Base-by-base conservation (phyloP, 257 asterid genomes). In the Solanum medicagineum region DNA sequence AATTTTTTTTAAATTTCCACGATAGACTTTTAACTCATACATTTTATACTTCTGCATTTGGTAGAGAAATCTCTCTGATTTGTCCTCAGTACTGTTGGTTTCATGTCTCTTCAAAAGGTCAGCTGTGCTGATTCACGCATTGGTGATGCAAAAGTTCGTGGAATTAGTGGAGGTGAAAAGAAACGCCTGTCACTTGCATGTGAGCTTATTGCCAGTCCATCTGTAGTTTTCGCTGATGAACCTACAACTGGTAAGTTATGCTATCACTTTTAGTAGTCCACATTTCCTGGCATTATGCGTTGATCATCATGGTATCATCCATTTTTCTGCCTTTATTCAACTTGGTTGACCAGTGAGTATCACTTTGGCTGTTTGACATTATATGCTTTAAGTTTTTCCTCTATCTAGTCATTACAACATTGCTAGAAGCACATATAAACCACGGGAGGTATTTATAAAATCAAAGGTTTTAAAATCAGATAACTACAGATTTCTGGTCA, bases 131-230 rank as follows among this genome's bases (percentile, higher is more conserved):
- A 96, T 92, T 93, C 98, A 29, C 92, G 95, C 55, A 95, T 96
- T 89, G 99, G 99, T 74, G 98, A 96, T 91, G 95, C 96, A 69
- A 96, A 95, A 93, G 93, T 94, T 81, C 99, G 98, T 84, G 99
- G 99, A 86, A 91, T 96, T 83, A 96, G 99, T 92, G 99, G 98
- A 49, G 99, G 99, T 84, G 99, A 96, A 88, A 96, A 90, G 97
- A 96, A 96, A 89, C 92, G 99, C 88, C 85, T 96, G 87, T 88
- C 99, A 24, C 87, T 96, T 88, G 99, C 98, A 56, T 96, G 99
- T 86, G 98, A 96, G 86, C 97, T 96, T n/a, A 96, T 96, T 84
- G 99, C 99, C 85, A 96, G 99, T 86, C 99, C 99, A 83, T 95
- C 99, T 54, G 95, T 95, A 88, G 91, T 96, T 84, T 96, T 96